Base-by-base conservation (phyloP, 192 early-diverging fungal species). In the Linnemannia zychae region DNA sequence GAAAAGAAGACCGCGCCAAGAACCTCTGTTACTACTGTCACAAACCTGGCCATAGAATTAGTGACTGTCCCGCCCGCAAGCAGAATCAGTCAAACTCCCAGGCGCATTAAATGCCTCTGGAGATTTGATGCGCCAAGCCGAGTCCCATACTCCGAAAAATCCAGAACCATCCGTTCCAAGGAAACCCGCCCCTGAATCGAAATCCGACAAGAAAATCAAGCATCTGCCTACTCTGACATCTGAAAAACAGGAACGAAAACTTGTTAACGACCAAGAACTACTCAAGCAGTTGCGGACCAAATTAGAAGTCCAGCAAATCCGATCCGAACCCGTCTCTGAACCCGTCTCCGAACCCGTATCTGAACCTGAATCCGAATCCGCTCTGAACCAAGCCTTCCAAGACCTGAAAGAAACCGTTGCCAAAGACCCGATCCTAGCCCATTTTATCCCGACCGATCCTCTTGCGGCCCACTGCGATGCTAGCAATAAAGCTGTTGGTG, bases 21-120 rank as follows among this genome's bases (percentile, higher is more conserved):
- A 57, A 57, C 24, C 20, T 18, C 5, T 57, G 53, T 24, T 57
- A 9, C 60, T 65, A 65, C 28, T 65, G 60, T 24, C 60, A 65
- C 60, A 22, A 65, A 13, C n/a, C 60, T 65, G 60, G 60, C 4
- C 60, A 65, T 34, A 24, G 60, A 65, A 65, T 65, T 34, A 13
- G 33, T 34, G 3, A 3, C 60, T 34, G 24, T 34, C 60, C 60
- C 33, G 60, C n/a, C 2, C 60, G 60, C n/a, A 65, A 65, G 5
- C 60, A 65, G 60, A 34, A 15, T 2, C 48, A 24, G 60, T 65
- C n/a, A 65, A 65, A 65, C 60, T 65, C 60, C 60, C 13, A 9
- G 60, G 60, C 60, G 60, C 60, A 65, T 65, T 65, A 65, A 65
- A 33, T 65, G 60, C 60, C n/a, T 65, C 60, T 65, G 60, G 60